These are phyloP conservation scores for Globisporangium paddicum DNA, from an alignment of 352 stramenopile species.

Conservation along the genomic window DNA sequence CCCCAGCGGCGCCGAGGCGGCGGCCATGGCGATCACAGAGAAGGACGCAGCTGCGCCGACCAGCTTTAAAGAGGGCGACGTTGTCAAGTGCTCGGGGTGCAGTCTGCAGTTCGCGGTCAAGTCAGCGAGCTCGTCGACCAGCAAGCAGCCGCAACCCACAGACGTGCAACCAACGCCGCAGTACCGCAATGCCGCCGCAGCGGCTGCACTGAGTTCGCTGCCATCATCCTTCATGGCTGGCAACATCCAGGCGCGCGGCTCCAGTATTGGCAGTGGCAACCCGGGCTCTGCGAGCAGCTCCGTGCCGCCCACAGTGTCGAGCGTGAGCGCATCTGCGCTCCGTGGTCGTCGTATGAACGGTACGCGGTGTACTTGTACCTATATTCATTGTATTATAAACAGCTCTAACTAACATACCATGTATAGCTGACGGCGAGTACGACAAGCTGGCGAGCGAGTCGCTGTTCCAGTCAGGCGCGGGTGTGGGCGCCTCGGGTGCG, in stretches of 20 bases:
- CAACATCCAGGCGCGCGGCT: constrained; percentile 39
- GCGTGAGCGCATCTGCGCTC: background rate
- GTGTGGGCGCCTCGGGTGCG: constrained; percentile 9
- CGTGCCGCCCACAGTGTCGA: constrained; percentile 1
- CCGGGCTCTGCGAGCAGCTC: background rate
- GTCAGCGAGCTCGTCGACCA: constrained; percentile 13
- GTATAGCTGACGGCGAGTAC: constrained; percentile 57
- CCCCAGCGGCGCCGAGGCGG: constrained; percentile 20
- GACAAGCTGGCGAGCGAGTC: constrained; percentile 69
- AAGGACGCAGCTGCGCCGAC: background rate
- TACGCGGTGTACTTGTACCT: too few species aligned
- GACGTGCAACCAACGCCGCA: constrained; percentile 19
- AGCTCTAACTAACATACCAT: background rate
- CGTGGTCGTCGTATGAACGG: constrained; percentile 49
- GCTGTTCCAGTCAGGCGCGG: constrained; percentile 15
- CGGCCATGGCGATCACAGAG: constrained; percentile 2
- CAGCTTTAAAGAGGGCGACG: constrained; percentile 67
- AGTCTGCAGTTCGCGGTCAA: constrained; percentile 75
- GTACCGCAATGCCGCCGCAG: constrained; percentile 60
- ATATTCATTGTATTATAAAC: background rate
- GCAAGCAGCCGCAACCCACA: constrained; percentile 3
- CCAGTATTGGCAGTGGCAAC: constrained; percentile 21
- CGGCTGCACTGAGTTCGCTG: constrained; percentile 60
- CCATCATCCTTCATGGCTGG: constrained; percentile 47
- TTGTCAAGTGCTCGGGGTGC: constrained; percentile 71